A percentile compares a stretch with the other conserved stretches of the same genome.
These are phyloP conservation scores for Paraphoma chrysanthemicola DNA, from an alignment of 2,329 filamentous ascomycete species.

Conservation along the genomic window DNA sequence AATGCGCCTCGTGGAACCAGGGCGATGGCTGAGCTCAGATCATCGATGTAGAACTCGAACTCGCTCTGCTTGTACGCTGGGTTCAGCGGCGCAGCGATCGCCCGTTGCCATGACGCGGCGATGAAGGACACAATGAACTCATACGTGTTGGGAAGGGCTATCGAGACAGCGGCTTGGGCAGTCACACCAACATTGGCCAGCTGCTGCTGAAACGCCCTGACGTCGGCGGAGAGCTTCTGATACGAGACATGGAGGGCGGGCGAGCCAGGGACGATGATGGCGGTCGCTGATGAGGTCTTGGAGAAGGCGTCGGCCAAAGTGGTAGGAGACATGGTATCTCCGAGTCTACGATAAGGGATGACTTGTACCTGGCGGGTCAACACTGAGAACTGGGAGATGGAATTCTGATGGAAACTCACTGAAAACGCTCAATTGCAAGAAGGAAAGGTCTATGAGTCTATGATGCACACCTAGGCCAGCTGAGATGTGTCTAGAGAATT, in stretches of 20 bases:
- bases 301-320: slow-evolving; percentile 67
- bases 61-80: slow-evolving; percentile 88
- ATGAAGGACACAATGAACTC: slow-evolving; percentile 89
- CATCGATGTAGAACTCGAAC: slow-evolving; percentile 91
- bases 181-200: slow-evolving; percentile 77
- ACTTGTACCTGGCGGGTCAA: slow-evolving; percentile 11
- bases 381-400: not conserved
- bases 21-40: slow-evolving; percentile 79
- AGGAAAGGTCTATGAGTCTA: slow-evolving; percentile 9
- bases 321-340: slow-evolving; percentile 57
- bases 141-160: slow-evolving; percentile 83
- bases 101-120: slow-evolving; percentile 83
- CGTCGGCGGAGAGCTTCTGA: slow-evolving; percentile 69
- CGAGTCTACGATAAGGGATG: slow-evolving; percentile 17
- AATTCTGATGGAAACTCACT: not conserved
- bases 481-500: slow-evolving; percentile 16
- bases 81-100: slow-evolving; percentile 85
- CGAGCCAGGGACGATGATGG: slow-evolving; percentile 76
- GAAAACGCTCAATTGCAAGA: slow-evolving; percentile 12
- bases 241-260: slow-evolving; percentile 74
- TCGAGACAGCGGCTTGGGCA: slow-evolving; percentile 75
- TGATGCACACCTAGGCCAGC: slow-evolving; percentile 23
- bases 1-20: slow-evolving; percentile 77
- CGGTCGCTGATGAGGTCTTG: slow-evolving; percentile 59
- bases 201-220: slow-evolving; percentile 76